Evolutionary conservation across 148 eudicot species (phyloP), one percentile per base, ranked within the genome.

Genomic region (Heliosperma pusillum): DNA sequence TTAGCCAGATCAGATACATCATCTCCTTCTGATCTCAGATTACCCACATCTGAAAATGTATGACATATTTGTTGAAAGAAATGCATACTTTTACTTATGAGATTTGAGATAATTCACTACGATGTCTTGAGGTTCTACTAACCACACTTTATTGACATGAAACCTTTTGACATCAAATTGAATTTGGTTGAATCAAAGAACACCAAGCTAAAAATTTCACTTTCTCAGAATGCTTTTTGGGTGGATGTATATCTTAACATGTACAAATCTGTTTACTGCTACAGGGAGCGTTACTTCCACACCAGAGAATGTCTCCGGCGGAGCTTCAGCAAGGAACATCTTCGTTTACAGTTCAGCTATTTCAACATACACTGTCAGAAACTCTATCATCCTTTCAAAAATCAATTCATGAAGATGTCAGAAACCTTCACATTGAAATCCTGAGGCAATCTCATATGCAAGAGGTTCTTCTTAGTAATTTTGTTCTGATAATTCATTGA

Each of bases 391-490:
- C 99, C 69, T 88, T 95, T 71, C 99, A 95, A 79, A 90, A 88
- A 79, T 89, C 97, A 69, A 85, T 92, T 69, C 99, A 92, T 71
- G 94, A 95, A 76, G 97, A 95, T 65, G 87, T 92, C 80, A 86
- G 97, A 71, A 95, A 92, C 76, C 99, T 95, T 77, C 99, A 95
- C 74, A 84, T 95, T 25, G 99, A 95, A 89, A 84, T 95, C 69
- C 78, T 95, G 69, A 90, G 99, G 66, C 99, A 95, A 75, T 89
- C 86, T 50, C 97, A 95, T 74, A 83, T 95, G 92, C 99, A 92
- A 82, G 97, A 95, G 97, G 99, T 95, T 83, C 62, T 29, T 72
- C 36, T 7, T 27, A 7, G 36, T 7, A 6, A 25, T 71, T 63
- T 10, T 11, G 22, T 27, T 9, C 29, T 79, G 1, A 21, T 0